Base-by-base conservation (phyloP, 495 filamentous ascomycete genomes). In the Aspergillus avenaceus region DNA sequence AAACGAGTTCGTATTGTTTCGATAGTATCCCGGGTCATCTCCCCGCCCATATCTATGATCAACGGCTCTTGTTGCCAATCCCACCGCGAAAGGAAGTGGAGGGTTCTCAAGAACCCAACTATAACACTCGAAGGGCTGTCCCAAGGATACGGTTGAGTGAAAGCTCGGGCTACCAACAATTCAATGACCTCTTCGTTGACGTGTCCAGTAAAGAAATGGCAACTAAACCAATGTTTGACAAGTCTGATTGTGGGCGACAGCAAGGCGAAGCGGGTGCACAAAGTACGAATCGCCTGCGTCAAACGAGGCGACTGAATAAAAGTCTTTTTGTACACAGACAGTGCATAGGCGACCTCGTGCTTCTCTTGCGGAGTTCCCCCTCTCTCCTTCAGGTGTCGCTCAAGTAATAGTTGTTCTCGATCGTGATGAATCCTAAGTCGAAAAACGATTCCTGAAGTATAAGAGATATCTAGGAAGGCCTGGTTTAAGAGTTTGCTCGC, bases 1-100 rank as follows among this genome's bases (percentile, higher is more conserved):
- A 97, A 83, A 0, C 84, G 82, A 14, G 84, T 86, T 9, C 74
- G 74, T 51, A 91, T 88, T 2, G 65, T 66, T 26, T 81, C 66
- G 1, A 86, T 77, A 14, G 67, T 57, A 34, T 65, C 48, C 8
- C 64, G 62, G 32, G 52, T 82, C 77, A 93, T 21, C 79, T 83
- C 48, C 68, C 71, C 44, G 62, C 64, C 49, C 6, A 90, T 74
- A 61, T 96, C 87, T 21, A 97, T 71, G 28, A 96, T 77, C 23
- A 96, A 75, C 0, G 93, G 87, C 22, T 89, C 84, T 23, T 77
- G 69, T 18, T 88, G 82, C 93, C 93, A 98, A 58, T 97, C 90
- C 91, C 93, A 98, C 19, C 80, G 76, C 1, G 90, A 79, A 9
- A 97, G 67, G 54, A 88, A 85, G 6, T 82, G 59, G 8, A 98